These are phyloP conservation scores for Lactarius sp. DNA, from an alignment of 768 basidiomycete species.

Conservation along the genomic window DNA sequence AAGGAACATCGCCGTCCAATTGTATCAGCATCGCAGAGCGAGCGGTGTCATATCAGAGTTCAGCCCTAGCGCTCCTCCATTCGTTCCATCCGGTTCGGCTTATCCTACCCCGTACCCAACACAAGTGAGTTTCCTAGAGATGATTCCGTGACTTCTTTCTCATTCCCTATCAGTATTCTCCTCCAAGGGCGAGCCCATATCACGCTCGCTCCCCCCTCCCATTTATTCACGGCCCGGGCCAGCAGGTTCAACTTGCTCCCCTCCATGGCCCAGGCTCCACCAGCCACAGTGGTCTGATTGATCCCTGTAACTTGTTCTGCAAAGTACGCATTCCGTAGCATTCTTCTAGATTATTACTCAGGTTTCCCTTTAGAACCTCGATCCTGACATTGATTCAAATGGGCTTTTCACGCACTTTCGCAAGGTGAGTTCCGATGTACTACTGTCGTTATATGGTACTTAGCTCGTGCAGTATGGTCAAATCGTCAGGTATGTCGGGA, in stretches of 20 bases:
- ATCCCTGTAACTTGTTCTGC: conserved; percentile 88
- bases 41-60: conserved; percentile 57
- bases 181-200: conserved; percentile 50
- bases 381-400: conserved; percentile 81
- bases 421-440: conserved; percentile 42
- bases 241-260: conserved; percentile 84
- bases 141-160: not conserved
- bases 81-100: conserved; percentile 66
- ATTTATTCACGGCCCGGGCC: conserved; percentile 84
- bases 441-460: not conserved
- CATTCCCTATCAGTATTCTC: conserved; percentile 52
- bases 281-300: conserved; percentile 83
- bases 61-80: conserved; percentile 67
- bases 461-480: conserved; percentile 60
- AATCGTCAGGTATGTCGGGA: conserved; percentile 67
- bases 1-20: conserved; percentile 77
- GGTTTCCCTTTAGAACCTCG: conserved; percentile 57
- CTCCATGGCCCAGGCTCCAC: conserved; percentile 65
- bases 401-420: conserved; percentile 79
- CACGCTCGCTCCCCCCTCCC: conserved; percentile 40
- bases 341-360: conserved; percentile 12
- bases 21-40: conserved; percentile 62
- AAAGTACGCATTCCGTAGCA: conserved; percentile 46
- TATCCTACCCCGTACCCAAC: conserved; percentile 51
- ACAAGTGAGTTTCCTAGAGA: conserved; percentile 39